A percentile compares a stretch with the other conserved stretches of the same genome.
Conservation (phyloP, 148 eudicot genomes). For the Fagopyrum homotropicum region DNA sequence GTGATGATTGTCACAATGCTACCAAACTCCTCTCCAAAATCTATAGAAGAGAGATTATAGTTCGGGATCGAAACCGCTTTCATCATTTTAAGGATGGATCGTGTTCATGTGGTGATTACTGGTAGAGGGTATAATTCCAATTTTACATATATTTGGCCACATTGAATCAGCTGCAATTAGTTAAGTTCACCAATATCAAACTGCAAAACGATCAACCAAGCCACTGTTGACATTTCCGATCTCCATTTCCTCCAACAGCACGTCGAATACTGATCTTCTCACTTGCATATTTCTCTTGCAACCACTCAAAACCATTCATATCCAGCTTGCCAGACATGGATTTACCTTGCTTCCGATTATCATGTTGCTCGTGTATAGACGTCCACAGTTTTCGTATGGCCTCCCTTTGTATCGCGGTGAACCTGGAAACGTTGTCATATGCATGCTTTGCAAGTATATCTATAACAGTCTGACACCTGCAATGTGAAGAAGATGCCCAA, state of each 20-base stretch:
- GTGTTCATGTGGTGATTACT: conserved; percentile 36
- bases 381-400: conserved; percentile 83
- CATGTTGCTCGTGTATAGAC: conserved; percentile 78
- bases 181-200: not conserved
- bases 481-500: conserved; percentile 10
- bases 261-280: conserved; percentile 90
- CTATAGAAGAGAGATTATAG: conserved; percentile 21
- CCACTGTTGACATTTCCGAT: conserved; percentile 72
- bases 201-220: conserved; percentile 46
- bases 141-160: conserved; percentile 3
- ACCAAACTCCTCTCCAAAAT: conserved; percentile 32
- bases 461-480: conserved; percentile 95
- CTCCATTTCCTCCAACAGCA: conserved; percentile 77
- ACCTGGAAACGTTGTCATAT: conserved; percentile 63
- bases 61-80: conserved; percentile 34
- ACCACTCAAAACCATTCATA: conserved; percentile 79
- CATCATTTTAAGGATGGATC: conserved; percentile 28
- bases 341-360: conserved; percentile 82
- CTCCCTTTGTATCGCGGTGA: conserved; percentile 64
- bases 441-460: conserved; percentile 94
- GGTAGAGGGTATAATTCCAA: conserved; percentile 16
- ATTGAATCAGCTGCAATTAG: not conserved
- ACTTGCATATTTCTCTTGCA: conserved; percentile 84
- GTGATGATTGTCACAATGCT: conserved; percentile 30
- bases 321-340: conserved; percentile 95